Evolutionary conservation across 2,329 filamentous ascomycete genomes (phyloP), one percentile per base, ranked within the genome.

Genomic region (Neofusicoccum kwambonambiense): DNA sequence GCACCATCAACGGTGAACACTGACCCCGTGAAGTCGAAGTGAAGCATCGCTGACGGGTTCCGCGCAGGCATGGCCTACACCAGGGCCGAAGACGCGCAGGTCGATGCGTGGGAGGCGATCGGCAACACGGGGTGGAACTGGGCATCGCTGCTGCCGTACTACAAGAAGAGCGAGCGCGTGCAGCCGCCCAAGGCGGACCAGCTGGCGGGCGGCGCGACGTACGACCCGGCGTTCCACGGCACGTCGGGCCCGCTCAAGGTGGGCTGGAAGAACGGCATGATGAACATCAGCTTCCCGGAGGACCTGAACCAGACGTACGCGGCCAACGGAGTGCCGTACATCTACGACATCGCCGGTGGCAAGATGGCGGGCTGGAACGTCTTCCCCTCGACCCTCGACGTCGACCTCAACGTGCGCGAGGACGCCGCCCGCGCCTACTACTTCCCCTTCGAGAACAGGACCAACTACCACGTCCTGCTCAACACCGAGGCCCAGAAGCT

Each of bases 381-480:
- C 2, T 81, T 75, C 70, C 79, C 81, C 1, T 75, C 74, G 68
- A 83, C 79, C 1, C 63, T 82, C 15, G 73, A 83, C 65, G 66
- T 71, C 1, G 70, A 71, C 1, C 70, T 72, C 15, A 72, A 77
- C 66, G 71, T 79, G 11, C 76, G 81, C 11, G 76, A 79, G 64
- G 81, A 84, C 71, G 79, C 82, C 41, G 81, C 79, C 3, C 73
- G 80, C 15, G 79, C 81, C 4, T 84, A 81, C 67, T 83, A 82
- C 68, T 81, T 74, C 62, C 80, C 81, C 1, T 72, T 70, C 56
- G 65, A 73, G 17, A 60, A 67, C 49, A 72, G 81, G 50, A 54
- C 71, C 2, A 84, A 84, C 66, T 70, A 83, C 1, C 69, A 80
- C 3, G 69, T 83, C 1, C 76, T 82, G 35, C 67, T 78, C 17